Evolutionary conservation across 169 alveolate species (phyloP), one percentile per base, ranked within the genome.

Genomic region (Cystoisospora suis): DNA sequence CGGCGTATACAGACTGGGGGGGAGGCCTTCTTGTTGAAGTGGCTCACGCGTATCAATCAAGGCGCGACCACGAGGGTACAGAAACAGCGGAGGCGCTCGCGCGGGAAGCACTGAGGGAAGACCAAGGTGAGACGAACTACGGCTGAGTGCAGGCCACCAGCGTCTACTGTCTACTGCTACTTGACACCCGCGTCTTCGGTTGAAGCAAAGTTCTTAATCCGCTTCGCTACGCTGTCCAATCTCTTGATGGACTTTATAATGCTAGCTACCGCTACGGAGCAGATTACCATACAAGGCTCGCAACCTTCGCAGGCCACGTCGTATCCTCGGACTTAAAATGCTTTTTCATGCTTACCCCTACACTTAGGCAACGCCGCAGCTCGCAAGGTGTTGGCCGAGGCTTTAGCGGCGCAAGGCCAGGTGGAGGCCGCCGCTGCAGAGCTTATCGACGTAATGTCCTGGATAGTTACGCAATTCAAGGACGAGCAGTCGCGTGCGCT

Each of bases 11-110:
- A 34, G 83, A 72, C 15, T 72, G 83, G 83, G 83, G 83, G 3
- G 83, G 83, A 6, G 83, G 83, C 49, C 53, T 72, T 5, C 56
- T 72, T 0, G 83, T 72, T 12, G 83, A 72, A 38, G 83, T 72
- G 58, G 83, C 83, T 17, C 47, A 72, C 23, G 36, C 46, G 23
- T 40, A 72, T 17, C 32, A 40, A 17, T 6, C 17, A 1, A 40
- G 3, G 27, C 6, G 6, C 36, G 83, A 53, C 3, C 56, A 23
- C 38, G 36, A 27, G 58, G 83, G 58, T 40, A 53, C 83, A 72
- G 58, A 72, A 3, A 40, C 53, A 12, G 83, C 83, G 27, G 45
- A 15, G 7, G 53, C 53, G 1, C 56, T 72, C 83, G 83, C 83
- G 3, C 12, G 56, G 20, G 42, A 0, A 38, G 83, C 53, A 3